phyloP scores from a whole-genome alignment of 768 basidiomycete species.

The Tremella yokohamensis region DNA sequence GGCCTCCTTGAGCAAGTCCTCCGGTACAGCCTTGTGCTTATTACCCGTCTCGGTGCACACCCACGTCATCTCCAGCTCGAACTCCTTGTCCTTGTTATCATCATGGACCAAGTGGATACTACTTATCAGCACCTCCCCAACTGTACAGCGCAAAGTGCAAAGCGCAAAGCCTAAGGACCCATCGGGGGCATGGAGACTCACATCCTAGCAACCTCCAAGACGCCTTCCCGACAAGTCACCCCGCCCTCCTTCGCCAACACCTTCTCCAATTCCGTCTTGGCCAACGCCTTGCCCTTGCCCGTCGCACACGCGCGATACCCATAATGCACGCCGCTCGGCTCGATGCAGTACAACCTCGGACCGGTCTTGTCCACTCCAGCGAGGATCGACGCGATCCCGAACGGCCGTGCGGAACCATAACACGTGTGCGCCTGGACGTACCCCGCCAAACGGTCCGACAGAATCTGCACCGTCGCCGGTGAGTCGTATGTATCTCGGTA shows the following conservation, averaged over 20 bases:
- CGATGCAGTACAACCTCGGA: conserved; percentile 80
- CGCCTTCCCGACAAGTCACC: conserved; percentile 76
- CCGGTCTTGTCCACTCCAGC: conserved; percentile 84
- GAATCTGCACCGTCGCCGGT: conserved; percentile 68
- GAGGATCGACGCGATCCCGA: conserved; percentile 89
- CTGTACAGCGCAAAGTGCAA: neutral
- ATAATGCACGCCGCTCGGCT: conserved; percentile 89
- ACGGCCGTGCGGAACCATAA: conserved; percentile 95
- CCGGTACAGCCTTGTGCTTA: conserved; percentile 76
- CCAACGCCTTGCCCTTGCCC: conserved; percentile 95
- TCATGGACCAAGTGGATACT: conserved; percentile 98
- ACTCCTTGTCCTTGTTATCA: conserved; percentile 96
- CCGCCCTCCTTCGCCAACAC: conserved; percentile 62
- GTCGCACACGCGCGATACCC: conserved; percentile 96
- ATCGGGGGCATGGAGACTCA: conserved; percentile 47
- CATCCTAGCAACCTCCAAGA: conserved; percentile 92
- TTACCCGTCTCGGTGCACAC: conserved; percentile 78
- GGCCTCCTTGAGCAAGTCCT: conserved; percentile 77
- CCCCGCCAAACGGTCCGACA: conserved; percentile 75
- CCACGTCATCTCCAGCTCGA: conserved; percentile 98
- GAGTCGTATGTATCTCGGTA: conserved; percentile 70
- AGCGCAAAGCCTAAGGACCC: neutral
- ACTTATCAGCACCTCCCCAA: conserved; percentile 8
- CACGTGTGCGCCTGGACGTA: conserved; percentile 95
- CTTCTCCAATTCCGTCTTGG: conserved; percentile 98